Base-by-base conservation (phyloP, 805 yeast genomes). In the Kodamaea kakaduensis region DNA sequence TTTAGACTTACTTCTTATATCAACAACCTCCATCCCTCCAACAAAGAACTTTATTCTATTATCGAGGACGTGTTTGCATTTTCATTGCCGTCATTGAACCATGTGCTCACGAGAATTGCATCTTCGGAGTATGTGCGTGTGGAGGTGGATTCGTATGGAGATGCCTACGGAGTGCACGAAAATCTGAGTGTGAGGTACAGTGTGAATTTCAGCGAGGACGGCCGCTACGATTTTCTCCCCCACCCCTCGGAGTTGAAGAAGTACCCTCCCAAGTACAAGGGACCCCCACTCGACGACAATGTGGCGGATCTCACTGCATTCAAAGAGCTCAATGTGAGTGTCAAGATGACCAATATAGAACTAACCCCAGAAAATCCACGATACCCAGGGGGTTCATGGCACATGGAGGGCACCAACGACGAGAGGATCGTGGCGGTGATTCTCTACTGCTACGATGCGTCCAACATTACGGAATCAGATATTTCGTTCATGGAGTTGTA, bases 381-480 rank as follows among this genome's bases (percentile, higher is more conserved):
- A 3, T 67, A 65, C 36, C 35, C 43, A 2, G 72, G 71, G 2
- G 71, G 71, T 1, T 43, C 63, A 3, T 67, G 72, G 71, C 71
- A 66, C 34, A 55, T 65, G 2, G 71, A 67, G 43, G 72, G 71
- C 1, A 51, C 64, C 8, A 52, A 54, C 17, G 60, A 61, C 41
- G 72, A 67, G 42, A 61, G 62, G 38, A 65, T 67, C 31, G 61
- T 66, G 6, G 70, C 71, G 4, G 64, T 69, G 2, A 51, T 58
- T 3, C 44, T 65, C 20, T 67, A 63, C 44, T 67, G 64, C 42
- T 65, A 64, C 37, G 71, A 66, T 34, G 36, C 46, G 16, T 64
- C 60, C 14, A 67, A 67, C 41, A 62, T 66, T 25, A 40, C 56
- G 2, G 63, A 56, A 17, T 59, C 68, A 3, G 45, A 38, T 10